These are phyloP conservation scores for Thymus mandschuricus DNA, from an alignment of 257 asterid species.

Conservation along the genomic window DNA sequence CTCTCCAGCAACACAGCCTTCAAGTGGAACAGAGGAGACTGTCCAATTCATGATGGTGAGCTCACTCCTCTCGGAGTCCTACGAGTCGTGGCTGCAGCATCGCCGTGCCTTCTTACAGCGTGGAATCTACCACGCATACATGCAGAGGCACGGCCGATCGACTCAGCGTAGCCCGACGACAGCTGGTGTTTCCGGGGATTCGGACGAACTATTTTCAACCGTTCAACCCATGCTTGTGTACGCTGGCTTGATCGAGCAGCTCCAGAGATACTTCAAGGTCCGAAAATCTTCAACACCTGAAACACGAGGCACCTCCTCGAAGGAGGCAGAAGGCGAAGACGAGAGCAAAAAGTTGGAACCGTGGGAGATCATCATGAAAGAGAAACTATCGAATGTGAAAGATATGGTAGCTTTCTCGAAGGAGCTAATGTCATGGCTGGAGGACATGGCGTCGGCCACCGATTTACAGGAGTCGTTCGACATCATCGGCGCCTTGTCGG, in stretches of 20 bases:
- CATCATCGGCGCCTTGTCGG: conserved; percentile 68
- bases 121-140: conserved; percentile 84
- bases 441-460: conserved; percentile 68
- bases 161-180: conserved; percentile 46
- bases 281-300: conserved; percentile 41
- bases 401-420: conserved; percentile 88
- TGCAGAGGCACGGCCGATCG: conserved; percentile 83
- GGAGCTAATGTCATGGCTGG: conserved; percentile 87
- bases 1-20: conserved; percentile 55
- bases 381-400: conserved; percentile 64
- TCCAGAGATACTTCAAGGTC: conserved; percentile 81
- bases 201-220: conserved; percentile 60
- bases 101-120: conserved; percentile 83
- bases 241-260: conserved; percentile 91
- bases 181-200: conserved; percentile 35
- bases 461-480: conserved; percentile 92
- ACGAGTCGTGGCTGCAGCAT: conserved; percentile 90
- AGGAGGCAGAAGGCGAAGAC: conserved; percentile 50
- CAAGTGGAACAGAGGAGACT: conserved; percentile 86
- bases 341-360: conserved; percentile 63
- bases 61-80: conserved; percentile 88
- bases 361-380: conserved; percentile 92
- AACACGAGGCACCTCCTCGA: conserved; percentile 26
- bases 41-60: conserved; percentile 99
- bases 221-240: conserved; percentile 95